Percentiles rank a stretch among this genome's conserved stretches.
Evolutionary conservation across 345 rosid species (phyloP).

Genomic region (Clarkia xantiana): DNA sequence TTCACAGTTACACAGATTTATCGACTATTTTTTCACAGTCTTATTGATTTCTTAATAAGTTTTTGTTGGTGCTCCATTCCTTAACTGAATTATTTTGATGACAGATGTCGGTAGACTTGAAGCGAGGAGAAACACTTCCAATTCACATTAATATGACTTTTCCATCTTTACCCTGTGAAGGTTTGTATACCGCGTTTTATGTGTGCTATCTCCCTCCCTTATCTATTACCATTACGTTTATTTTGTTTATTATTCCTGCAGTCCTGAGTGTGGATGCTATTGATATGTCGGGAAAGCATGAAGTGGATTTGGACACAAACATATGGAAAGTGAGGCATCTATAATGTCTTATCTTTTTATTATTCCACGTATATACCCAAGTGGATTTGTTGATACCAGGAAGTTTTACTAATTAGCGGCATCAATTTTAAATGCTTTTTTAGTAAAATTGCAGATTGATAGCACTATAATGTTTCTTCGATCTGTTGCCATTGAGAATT

Average conservation of each 20-base stretch:
- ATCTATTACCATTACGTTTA: slow-evolving; percentile 3
- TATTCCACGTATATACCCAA: not conserved
- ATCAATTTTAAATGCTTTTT: too few species aligned
- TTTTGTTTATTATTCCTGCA: slow-evolving; percentile 11
- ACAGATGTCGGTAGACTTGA: slow-evolving; percentile 98
- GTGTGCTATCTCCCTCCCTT: not conserved
- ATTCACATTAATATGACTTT: slow-evolving; percentile 84
- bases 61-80: not conserved
- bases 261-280: slow-evolving; percentile 94
- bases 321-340: slow-evolving; percentile 74
- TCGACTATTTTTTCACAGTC: not conserved
- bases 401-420: too few species aligned
- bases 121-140: slow-evolving; percentile 90
- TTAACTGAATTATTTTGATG: slow-evolving; percentile 2
- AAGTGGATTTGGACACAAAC: slow-evolving; percentile 96
- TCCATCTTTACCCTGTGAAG: slow-evolving; percentile 88
- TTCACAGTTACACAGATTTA: too few species aligned
- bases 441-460: too few species aligned
- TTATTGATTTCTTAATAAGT: not conserved
- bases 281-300: slow-evolving; percentile 99
- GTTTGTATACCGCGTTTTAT: slow-evolving; percentile 18
- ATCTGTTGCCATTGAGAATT: too few species aligned
- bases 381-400: not conserved
- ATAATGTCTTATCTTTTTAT: not conserved
- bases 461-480: too few species aligned